Evolutionary conservation across 2,329 filamentous ascomycete species (phyloP).

Genomic region (Monosporascus sp.): DNA sequence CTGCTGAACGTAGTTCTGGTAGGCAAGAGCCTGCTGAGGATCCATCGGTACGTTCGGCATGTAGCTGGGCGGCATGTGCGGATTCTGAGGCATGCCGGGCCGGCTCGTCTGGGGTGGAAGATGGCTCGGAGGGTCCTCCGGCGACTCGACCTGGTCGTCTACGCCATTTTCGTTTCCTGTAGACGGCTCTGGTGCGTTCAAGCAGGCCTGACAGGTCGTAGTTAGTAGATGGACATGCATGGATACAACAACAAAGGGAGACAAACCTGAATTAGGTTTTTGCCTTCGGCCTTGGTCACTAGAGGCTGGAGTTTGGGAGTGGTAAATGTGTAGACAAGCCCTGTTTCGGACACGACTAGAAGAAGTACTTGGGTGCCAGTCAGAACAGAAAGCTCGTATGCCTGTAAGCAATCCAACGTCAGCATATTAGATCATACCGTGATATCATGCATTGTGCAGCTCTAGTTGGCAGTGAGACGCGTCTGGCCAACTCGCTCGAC

Average conservation of each 20-base stretch:
- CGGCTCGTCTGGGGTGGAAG: constrained; percentile 61
- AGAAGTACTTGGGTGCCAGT: constrained; percentile 96
- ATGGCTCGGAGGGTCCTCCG: constrained; percentile 78
- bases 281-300: constrained; percentile 97
- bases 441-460: constrained; percentile 1
- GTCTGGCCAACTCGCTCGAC: too few species aligned
- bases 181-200: constrained; percentile 90
- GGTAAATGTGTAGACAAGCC: constrained; percentile 96
- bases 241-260: background rate
- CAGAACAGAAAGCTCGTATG: constrained; percentile 94
- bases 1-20: constrained; percentile 78
- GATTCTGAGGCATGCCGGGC: constrained; percentile 61
- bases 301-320: constrained; percentile 97
- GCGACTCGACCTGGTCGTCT: constrained; percentile 79
- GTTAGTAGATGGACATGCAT: constrained; percentile 26
- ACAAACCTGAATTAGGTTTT: constrained; percentile 93
- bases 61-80: constrained; percentile 60
- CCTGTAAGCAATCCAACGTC: constrained; percentile 46
- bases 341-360: constrained; percentile 94
- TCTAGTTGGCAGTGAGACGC: background rate
- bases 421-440: constrained; percentile 7
- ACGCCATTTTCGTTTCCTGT: constrained; percentile 77
- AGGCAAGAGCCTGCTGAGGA: constrained; percentile 73
- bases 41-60: constrained; percentile 63
- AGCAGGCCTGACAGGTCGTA: constrained; percentile 63